Evolutionary conservation across 345 rosid genomes (phyloP).

Genomic region (Microcos paniculata): DNA sequence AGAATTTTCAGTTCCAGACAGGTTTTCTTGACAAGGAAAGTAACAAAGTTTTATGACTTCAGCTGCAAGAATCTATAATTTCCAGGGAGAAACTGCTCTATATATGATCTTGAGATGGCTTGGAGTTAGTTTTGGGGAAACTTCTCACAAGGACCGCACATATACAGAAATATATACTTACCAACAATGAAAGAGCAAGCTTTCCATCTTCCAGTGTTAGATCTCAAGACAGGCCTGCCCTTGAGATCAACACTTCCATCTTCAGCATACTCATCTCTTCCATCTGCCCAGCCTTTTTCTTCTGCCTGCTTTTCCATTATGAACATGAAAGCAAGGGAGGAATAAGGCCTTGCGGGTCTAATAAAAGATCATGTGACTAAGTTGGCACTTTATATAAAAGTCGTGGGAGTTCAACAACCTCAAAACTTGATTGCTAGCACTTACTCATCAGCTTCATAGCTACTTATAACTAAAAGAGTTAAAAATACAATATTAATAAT

Average conservation of each 20-base stretch:
- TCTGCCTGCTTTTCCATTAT: conserved; percentile 35
- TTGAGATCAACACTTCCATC: conserved; percentile 62
- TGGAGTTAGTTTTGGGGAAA: neutral
- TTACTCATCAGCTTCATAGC: no score
- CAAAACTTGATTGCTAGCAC: no score
- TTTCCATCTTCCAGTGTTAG: conserved; percentile 55
- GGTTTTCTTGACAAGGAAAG: neutral
- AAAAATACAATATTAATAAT: no score
- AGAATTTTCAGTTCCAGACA: neutral
- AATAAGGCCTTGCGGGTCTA: neutral
- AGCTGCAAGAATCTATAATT: neutral
- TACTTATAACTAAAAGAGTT: neutral
- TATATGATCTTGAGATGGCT: neutral
- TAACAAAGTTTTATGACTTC: neutral
- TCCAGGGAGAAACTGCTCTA: neutral
- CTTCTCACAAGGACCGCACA: neutral
- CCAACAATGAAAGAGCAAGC: conserved; percentile 63
- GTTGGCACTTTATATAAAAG: neutral
- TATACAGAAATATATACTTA: conserved; percentile 8
- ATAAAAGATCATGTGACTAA: conserved; percentile 14
- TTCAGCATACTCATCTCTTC: conserved; percentile 37
- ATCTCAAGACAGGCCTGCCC: conserved; percentile 49
- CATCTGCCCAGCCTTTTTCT: conserved; percentile 30
- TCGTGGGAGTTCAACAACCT: neutral
- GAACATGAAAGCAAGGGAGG: conserved; percentile 1